Percentiles rank a stretch among this genome's conserved stretches.
Evolutionary conservation across 495 filamentous ascomycete species (phyloP).

Genomic region (Penicillium simplicissimum): DNA sequence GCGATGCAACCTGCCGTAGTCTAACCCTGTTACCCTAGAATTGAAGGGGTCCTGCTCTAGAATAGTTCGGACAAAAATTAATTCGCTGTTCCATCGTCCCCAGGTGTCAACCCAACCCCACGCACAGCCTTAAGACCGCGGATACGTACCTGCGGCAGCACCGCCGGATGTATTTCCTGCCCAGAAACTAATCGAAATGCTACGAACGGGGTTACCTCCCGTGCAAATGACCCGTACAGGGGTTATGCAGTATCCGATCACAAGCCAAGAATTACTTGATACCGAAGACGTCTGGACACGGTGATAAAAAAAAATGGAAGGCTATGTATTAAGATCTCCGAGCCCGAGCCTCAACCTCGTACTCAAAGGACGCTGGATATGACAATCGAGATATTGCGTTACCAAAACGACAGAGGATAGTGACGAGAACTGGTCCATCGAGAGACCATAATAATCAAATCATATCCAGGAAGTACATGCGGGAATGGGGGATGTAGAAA

Average conservation of each 20-base stretch:
- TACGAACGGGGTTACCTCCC: no score
- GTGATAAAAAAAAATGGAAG: not conserved
- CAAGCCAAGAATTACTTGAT: no score
- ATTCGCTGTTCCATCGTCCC: no score
- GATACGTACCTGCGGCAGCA: no score
- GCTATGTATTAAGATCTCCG: not conserved
- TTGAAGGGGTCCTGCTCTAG: no score
- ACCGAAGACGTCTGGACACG: not conserved
- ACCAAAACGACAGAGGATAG: slow-evolving; percentile 11
- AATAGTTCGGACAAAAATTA: no score
- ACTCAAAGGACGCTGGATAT: not conserved
- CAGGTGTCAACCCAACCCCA: no score
- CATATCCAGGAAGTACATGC: slow-evolving; percentile 13
- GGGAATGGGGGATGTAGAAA: slow-evolving; percentile 17
- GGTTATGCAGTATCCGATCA: no score
- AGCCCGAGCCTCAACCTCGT: not conserved
- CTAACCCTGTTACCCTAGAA: not conserved
- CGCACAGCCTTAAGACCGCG: no score
- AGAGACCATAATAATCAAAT: not conserved
- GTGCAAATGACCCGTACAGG: no score
- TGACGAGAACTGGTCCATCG: slow-evolving; percentile 2
- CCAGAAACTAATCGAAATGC: no score
- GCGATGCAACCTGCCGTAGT: not conserved
- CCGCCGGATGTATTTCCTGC: no score
- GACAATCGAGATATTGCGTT: not conserved